Percentiles rank a stretch among this genome's conserved stretches.
Conservation (phyloP, 148 eudicot species). For the Arctostaphylos glauca region DNA sequence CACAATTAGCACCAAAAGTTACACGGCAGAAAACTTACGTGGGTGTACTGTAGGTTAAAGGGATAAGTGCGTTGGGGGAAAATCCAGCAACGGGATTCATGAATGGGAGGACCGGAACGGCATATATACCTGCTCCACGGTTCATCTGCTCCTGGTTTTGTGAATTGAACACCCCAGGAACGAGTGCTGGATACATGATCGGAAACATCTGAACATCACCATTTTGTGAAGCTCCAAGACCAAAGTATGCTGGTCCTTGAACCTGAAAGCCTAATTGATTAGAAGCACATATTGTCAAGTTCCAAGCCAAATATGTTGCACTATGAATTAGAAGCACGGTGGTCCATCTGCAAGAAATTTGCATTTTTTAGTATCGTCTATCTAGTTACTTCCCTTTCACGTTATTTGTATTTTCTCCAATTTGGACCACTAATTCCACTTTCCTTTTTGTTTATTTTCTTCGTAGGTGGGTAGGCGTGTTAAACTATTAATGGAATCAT, state of each 20-base stretch:
- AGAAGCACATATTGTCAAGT: not conserved
- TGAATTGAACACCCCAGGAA: constrained; percentile 49
- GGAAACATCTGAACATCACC: constrained; percentile 61
- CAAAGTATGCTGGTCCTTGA: constrained; percentile 40
- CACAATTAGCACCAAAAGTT: not conserved
- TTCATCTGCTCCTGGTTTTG: constrained; percentile 66
- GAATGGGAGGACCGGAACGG: constrained; percentile 67
- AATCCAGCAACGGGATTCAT: constrained; percentile 60
- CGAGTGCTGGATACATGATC: constrained; percentile 67
- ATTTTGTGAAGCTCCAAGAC: constrained; percentile 40
- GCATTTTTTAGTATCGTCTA: not conserved
- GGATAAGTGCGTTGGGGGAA: constrained; percentile 77
- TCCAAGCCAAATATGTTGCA: not conserved
- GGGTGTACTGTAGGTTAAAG: constrained; percentile 82
- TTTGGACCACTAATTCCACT: not conserved
- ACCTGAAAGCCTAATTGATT: constrained; percentile 17
- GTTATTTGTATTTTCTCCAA: not conserved
- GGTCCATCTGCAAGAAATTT: not conserved
- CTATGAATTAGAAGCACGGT: not conserved
- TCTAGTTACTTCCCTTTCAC: not conserved
- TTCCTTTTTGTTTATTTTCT: not conserved
- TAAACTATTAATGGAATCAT: not conserved
- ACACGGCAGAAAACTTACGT: constrained; percentile 52
- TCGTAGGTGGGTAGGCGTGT: not conserved
- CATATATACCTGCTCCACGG: constrained; percentile 91